Conservation (phyloP, 495 filamentous ascomycete genomes). For the Penicillium soppii region DNA sequence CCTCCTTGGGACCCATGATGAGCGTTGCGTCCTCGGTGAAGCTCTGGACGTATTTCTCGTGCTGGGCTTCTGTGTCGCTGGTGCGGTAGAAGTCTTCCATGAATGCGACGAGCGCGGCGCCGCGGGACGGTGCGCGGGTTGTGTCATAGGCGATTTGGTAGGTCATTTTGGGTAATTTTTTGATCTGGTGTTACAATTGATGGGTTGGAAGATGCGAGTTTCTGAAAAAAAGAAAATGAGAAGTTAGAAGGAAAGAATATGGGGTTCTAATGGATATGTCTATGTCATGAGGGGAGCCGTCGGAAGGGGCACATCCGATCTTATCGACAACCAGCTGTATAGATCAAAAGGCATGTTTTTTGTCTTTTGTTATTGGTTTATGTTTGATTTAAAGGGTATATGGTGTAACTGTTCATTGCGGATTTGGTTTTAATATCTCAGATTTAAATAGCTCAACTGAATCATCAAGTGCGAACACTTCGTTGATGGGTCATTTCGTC, state of each 20-base stretch:
- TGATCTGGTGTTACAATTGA: not conserved
- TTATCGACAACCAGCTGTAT: conserved; percentile 14
- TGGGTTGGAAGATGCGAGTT: not conserved
- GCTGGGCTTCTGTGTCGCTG: conserved; percentile 55
- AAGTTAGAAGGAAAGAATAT: too few relatives aligned
- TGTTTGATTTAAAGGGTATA: not conserved
- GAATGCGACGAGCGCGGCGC: conserved; percentile 41
- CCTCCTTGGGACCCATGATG: conserved; percentile 55
- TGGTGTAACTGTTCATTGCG: too few relatives aligned
- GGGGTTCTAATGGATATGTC: conserved; percentile 2
- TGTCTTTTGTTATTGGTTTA: not conserved
- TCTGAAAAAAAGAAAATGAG: not conserved
- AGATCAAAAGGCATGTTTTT: not conserved
- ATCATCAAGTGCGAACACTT: too few relatives aligned
- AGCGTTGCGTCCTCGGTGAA: conserved; percentile 58
- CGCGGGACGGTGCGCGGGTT: conserved; percentile 29
- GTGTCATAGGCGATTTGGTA: conserved; percentile 37
- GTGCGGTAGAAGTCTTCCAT: conserved; percentile 58
- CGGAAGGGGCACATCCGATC: conserved; percentile 24
- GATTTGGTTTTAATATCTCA: too few relatives aligned
- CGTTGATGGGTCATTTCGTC: too few relatives aligned
- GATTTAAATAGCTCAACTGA: too few relatives aligned
- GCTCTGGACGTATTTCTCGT: conserved; percentile 53
- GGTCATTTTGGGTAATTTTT: conserved; percentile 28
- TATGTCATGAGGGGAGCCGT: conserved; percentile 15